Conservation (phyloP, 148 eudicot genomes). For the Euryodendron excelsum region DNA sequence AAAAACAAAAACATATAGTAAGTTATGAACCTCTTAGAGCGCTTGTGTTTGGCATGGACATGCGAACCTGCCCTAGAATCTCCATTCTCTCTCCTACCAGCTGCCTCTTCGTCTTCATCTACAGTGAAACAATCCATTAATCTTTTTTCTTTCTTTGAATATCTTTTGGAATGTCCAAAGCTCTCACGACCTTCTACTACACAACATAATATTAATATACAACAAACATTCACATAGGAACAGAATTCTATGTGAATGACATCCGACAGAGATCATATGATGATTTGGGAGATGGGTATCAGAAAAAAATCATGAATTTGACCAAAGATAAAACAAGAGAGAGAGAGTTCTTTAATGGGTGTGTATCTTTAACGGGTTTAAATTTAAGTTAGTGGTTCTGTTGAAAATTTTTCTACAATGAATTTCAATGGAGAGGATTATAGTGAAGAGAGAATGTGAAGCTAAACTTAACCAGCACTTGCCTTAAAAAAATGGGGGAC, state of each 20-base stretch:
- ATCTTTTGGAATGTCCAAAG: not conserved
- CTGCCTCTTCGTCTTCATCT: slow-evolving; percentile 31
- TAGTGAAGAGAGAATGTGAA: slow-evolving; percentile 9
- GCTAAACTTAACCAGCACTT: not conserved
- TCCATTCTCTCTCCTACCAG: slow-evolving; percentile 30
- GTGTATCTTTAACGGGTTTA: slow-evolving; percentile 1
- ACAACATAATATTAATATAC: not conserved
- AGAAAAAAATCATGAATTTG: slow-evolving; percentile 8
- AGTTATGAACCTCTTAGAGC: slow-evolving; percentile 56
- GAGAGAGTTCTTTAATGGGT: slow-evolving; percentile 7
- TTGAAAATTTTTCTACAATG: not conserved
- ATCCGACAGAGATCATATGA: not conserved
- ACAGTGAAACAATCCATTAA: slow-evolving; percentile 44
- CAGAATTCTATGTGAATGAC: slow-evolving; percentile 1
- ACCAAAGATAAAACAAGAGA: not conserved
- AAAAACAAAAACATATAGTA: not conserved
- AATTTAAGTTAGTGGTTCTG: slow-evolving; percentile 1
- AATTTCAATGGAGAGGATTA: not conserved
- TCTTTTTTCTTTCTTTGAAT: not conserved
- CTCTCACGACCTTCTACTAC: not conserved
- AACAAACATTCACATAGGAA: not conserved
- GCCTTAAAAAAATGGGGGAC: slow-evolving; percentile 21
- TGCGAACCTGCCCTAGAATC: slow-evolving; percentile 17
- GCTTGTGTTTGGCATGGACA: slow-evolving; percentile 47
- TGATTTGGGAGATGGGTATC: slow-evolving; percentile 2